Base-by-base conservation (phyloP, 176 grass and related monocot genomes). In the Lolium rigidum region DNA sequence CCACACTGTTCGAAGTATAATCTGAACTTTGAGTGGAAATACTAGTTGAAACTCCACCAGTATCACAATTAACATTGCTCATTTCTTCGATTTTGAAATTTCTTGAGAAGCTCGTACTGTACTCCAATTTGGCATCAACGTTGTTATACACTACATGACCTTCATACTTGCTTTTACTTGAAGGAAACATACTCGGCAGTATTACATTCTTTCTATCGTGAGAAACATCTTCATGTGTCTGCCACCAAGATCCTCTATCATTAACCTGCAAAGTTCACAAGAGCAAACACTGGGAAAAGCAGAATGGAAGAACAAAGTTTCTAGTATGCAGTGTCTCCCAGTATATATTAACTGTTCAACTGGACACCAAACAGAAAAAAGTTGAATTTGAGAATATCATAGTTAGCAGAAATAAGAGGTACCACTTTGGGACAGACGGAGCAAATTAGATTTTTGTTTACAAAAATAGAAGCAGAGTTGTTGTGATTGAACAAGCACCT, bases 111-210 rank as follows among this genome's bases (percentile, higher is more conserved):
- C 67, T 67, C 55, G 31, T 51, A 22, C n/a, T 43, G 18, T 46
- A 68, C 25, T 67, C 78, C 65, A 56, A 46, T 59, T 87, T 75
- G 17, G 83, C 37, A 21, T 87, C 82, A 64, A 76, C 18, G 14
- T 24, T 18, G 47, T 80, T 70, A 81, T 39, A 83, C 46, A 78
- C 10, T 35, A 39, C 37, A 57, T 68, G 56, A 15, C 52, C 81
- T 76, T 85, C 88, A 38, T 84, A 71, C 20, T 11, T 81, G 72
- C 58, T 88, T 91, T 81, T 59, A 35, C 84, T 88, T 88, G 93
- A 84, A 64, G 97, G 92, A 94, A 95, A 98, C 93, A 98, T 98
- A 84, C 96, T 94, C 9, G 92, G 90, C 63, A 92, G 65, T 87
- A 98, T 82, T 61, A 92, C 78, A 89, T 51, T 89, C 51, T 89